Evolutionary conservation across 2,329 filamentous ascomycete genomes (phyloP), one percentile per base, ranked within the genome.

Genomic region (Ascochyta lentis): DNA sequence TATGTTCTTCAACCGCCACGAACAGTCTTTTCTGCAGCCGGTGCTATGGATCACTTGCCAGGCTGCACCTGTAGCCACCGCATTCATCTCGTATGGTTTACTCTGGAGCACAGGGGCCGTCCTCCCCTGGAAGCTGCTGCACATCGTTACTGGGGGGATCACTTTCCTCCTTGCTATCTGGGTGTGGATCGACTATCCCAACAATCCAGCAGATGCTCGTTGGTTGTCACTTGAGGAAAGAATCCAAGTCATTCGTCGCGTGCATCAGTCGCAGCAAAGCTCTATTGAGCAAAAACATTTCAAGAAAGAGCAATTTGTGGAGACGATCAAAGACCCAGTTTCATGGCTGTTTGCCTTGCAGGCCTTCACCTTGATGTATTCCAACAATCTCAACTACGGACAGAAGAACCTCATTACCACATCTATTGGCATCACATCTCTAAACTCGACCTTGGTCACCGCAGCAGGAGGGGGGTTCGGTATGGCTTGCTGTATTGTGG

Each of bases 1-100:
- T 10, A 47, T 39, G 44, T 47, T 47, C 16, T 47, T 47, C 44
- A 47, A 47, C 16, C 44, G 44, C 6, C 26, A 47, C 34, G 44
- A 39, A n/a, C 44, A 47, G 16, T 47, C 44, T 1, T 47, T 39
- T 26, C 16, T 47, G 7, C 44, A 47, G 12, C 44, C 44, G 3
- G 44, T 47, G 3, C 24, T 47, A 2, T 47, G 44, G 44, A 47
- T 47, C 24, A 47, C 34, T 16, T 47, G 44, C 22, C 12, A 24
- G 7, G 37, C 37, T 24, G 37, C 37, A 9, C 37, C 37, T 13
- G 22, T 39, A 19, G 16, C 12, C 37, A 39, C 37, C 12, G 37
- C 9, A 4, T 39, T 39, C 22, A 13, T 39, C 19, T 39, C 37
- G 10, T 39, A 39, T 39, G 37, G 37, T 22, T 39, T 31, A 6